These are phyloP conservation scores for Xylaria grammica DNA, from an alignment of 495 filamentous ascomycete species.

Conservation along the genomic window DNA sequence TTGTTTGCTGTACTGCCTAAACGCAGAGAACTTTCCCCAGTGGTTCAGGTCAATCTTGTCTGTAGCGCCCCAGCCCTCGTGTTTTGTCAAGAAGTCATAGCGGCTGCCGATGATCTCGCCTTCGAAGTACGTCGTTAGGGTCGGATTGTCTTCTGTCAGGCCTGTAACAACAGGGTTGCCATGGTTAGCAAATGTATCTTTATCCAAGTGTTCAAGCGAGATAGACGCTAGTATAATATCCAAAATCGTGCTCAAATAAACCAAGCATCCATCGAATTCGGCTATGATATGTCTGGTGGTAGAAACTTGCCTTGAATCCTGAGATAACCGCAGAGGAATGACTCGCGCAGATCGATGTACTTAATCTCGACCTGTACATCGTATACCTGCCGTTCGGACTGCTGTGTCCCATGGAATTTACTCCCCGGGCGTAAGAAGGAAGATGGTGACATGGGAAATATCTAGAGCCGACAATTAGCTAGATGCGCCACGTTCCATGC, in stretches of 20 bases:
- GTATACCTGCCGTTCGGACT: slow-evolving; percentile 88
- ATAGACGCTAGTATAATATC: neutral
- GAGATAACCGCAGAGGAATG: slow-evolving; percentile 93
- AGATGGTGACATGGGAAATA: slow-evolving; percentile 68
- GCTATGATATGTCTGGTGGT: neutral
- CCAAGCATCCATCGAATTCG: neutral
- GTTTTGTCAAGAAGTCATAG: slow-evolving; percentile 88
- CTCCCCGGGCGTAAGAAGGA: slow-evolving; percentile 88
- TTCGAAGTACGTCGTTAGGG: slow-evolving; percentile 96
- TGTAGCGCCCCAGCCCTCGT: slow-evolving; percentile 87
- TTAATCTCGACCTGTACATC: slow-evolving; percentile 97
- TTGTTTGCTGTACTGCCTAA: slow-evolving; percentile 75
- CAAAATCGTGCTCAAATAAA: neutral
- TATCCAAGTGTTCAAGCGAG: neutral
- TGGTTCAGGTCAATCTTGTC: slow-evolving; percentile 93
- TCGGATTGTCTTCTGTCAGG: slow-evolving; percentile 93
- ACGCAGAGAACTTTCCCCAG: slow-evolving; percentile 89
- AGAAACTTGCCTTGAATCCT: slow-evolving; percentile 83
- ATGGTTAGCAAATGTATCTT: slow-evolving; percentile 24
- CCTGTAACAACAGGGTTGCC: slow-evolving; percentile 54
- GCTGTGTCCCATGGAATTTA: slow-evolving; percentile 87
- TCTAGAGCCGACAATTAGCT: slow-evolving; percentile 41
- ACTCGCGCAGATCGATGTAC: slow-evolving; percentile 92
- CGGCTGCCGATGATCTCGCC: slow-evolving; percentile 97
- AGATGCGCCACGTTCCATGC: neutral